These are phyloP conservation scores for Trypanosoma melophagium DNA, from an alignment of 208 protist species.

Conservation along the genomic window DNA sequence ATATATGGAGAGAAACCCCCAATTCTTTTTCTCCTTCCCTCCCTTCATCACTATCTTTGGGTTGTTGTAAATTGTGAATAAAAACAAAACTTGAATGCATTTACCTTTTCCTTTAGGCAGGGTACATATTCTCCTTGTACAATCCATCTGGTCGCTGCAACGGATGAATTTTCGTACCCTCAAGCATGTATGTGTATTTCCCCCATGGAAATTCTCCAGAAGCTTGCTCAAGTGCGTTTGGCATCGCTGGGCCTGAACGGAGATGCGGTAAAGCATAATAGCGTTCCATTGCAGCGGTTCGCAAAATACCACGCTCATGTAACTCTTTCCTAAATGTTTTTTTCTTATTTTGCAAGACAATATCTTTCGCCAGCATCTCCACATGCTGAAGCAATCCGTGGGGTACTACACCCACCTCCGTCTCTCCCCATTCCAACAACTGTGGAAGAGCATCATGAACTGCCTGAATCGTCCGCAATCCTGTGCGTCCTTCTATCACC, in stretches of 20 bases:
- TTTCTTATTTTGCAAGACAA: slow-evolving; percentile 54
- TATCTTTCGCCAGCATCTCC: slow-evolving; percentile 52
- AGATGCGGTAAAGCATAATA: slow-evolving; percentile 78
- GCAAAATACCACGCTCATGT: slow-evolving; percentile 49
- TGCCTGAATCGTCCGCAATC: slow-evolving; percentile 50
- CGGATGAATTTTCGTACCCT: slow-evolving; percentile 47
- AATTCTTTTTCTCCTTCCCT: neutral
- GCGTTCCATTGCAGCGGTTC: slow-evolving; percentile 66
- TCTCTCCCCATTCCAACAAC: slow-evolving; percentile 33
- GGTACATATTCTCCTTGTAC: slow-evolving; percentile 66
- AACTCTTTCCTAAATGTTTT: slow-evolving; percentile 38
- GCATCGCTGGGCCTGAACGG: slow-evolving; percentile 56
- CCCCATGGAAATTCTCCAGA: slow-evolving; percentile 57
- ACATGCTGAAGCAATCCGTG: slow-evolving; percentile 63
- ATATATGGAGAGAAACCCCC: neutral
- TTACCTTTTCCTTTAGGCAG: slow-evolving; percentile 29
- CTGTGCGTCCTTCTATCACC: slow-evolving; percentile 42
- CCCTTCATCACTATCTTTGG: no score
- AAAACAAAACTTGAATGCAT: slow-evolving; percentile 2
- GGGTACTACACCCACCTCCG: slow-evolving; percentile 34
- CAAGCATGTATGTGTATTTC: slow-evolving; percentile 57
- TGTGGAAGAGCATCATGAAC: slow-evolving; percentile 23
- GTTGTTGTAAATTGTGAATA: neutral
- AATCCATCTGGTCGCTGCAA: slow-evolving; percentile 55
- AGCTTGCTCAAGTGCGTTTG: slow-evolving; percentile 41